Evolutionary conservation across 164 flowering plant genomes (phyloP).

Genomic region (Magnolia officinalis): DNA sequence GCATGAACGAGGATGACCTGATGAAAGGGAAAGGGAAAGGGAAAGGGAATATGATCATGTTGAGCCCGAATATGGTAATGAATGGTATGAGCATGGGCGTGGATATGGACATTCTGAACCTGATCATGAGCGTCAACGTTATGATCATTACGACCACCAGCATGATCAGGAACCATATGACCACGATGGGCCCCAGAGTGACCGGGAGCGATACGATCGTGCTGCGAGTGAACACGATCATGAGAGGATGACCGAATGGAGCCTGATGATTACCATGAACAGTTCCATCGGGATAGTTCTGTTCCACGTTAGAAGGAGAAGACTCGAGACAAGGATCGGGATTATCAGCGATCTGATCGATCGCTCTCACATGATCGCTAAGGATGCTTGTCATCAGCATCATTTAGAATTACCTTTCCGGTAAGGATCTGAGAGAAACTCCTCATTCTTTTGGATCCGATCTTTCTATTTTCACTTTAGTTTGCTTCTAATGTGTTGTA

Average conservation of each 20-base stretch:
- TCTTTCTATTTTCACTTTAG: too few species aligned
- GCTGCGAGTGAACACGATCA: conserved; percentile 36
- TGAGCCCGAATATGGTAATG: conserved; percentile 46
- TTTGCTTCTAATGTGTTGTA: too few species aligned
- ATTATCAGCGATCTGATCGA: conserved; percentile 50
- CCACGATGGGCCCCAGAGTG: conserved; percentile 38
- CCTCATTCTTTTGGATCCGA: too few species aligned
- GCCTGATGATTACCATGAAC: conserved; percentile 33
- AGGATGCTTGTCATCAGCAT: conserved; percentile 18
- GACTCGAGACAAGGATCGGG: conserved; percentile 35
- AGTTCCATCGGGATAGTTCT: conserved; percentile 39
- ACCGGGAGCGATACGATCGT: conserved; percentile 34
- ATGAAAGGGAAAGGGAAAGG: too few species aligned
- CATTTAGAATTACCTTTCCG: too few species aligned
- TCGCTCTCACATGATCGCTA: conserved; percentile 45
- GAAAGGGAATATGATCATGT: conserved; percentile 40
- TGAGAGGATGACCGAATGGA: conserved; percentile 65
- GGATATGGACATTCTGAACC: conserved; percentile 22
- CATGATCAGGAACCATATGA: conserved; percentile 35
- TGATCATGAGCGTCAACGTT: conserved; percentile 21
- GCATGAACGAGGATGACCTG: conserved; percentile 45
- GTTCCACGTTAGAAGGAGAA: conserved; percentile 37
- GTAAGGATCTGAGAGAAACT: too few species aligned
- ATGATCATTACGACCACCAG: conserved; percentile 44
- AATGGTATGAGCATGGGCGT: conserved; percentile 30